phyloP scores from a whole-genome alignment of 2,329 filamentous ascomycete genomes.

The Calonectria multiphialidica region DNA sequence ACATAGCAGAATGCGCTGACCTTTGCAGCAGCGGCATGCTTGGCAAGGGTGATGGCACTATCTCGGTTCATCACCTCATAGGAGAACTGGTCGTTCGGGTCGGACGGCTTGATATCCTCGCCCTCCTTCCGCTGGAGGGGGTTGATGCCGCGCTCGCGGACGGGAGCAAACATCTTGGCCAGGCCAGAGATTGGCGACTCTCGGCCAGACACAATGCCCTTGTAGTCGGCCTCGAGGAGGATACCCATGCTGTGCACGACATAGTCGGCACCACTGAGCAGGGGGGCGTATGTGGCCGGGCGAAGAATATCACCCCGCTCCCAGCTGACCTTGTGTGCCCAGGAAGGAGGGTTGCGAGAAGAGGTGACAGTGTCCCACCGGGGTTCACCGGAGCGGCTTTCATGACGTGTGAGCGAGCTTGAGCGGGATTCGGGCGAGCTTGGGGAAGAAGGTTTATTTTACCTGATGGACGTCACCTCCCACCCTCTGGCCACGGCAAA shows the following conservation, averaged over 20 bases:
- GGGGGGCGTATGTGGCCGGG: conserved; percentile 81
- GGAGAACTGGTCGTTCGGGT: conserved; percentile 82
- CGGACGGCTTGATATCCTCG: conserved; percentile 72
- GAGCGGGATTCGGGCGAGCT: not conserved
- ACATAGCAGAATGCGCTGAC: conserved; percentile 86
- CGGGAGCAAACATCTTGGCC: conserved; percentile 79
- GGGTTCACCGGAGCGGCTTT: conserved; percentile 89
- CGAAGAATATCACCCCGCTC: conserved; percentile 88
- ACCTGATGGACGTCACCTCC: conserved; percentile 95
- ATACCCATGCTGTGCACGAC: conserved; percentile 98
- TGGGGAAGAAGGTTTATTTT: conserved; percentile 38
- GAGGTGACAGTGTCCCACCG: conserved; percentile 85
- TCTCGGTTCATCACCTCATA: conserved; percentile 99
- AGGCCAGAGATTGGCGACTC: conserved; percentile 87
- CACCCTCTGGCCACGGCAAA: conserved; percentile 87
- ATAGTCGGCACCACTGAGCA: conserved; percentile 82
- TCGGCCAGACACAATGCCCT: conserved; percentile 85
- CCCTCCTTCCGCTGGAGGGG: conserved; percentile 73
- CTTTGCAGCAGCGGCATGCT: conserved; percentile 75
- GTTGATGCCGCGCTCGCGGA: conserved; percentile 74
- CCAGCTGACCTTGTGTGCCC: conserved; percentile 89
- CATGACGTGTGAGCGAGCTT: conserved; percentile 38
- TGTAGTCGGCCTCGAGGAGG: conserved; percentile 97
- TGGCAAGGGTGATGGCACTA: conserved; percentile 84
- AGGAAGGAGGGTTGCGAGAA: conserved; percentile 77